Evolutionary conservation across 345 rosid genomes (phyloP).

Genomic region (Theobroma cacao): DNA sequence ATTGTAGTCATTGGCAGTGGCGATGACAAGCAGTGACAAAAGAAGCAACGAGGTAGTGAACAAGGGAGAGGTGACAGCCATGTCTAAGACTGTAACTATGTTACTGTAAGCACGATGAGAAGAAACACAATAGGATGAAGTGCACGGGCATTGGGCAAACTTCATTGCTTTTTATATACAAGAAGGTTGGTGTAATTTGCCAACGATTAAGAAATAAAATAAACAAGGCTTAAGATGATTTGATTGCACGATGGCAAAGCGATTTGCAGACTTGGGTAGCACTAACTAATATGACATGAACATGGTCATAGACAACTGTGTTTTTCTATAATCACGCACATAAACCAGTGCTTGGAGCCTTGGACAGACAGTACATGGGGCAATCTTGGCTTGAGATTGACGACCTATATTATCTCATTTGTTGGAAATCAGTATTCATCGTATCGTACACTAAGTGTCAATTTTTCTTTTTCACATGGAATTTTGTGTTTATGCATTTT

Average conservation of each 20-base stretch:
- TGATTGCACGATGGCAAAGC: not conserved
- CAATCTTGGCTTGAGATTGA: too few species aligned
- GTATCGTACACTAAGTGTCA: too few species aligned
- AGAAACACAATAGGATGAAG: not conserved
- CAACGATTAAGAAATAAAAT: not conserved
- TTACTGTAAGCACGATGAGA: not conserved
- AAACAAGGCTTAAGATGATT: not conserved
- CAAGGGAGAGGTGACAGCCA: slow-evolving; percentile 9
- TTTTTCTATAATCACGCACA: not conserved
- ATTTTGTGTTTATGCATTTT: too few species aligned
- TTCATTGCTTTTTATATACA: not conserved
- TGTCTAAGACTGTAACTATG: not conserved
- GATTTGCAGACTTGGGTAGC: not conserved
- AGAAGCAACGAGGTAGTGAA: slow-evolving; percentile 10
- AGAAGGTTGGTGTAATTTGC: not conserved
- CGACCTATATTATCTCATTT: too few species aligned
- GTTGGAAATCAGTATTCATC: too few species aligned
- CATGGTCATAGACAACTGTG: not conserved
- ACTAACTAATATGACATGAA: not conserved
- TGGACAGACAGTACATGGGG: too few species aligned
- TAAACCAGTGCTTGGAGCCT: too few species aligned
- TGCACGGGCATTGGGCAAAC: not conserved
- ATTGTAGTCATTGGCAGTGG: slow-evolving; percentile 11
- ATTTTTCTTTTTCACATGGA: too few species aligned
- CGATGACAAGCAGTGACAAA: not conserved